A percentile compares a stretch with the other conserved stretches of the same genome.
Evolutionary conservation across 192 early-diverging fungal genomes (phyloP).

Genomic region (Chytriomyces confervae): DNA sequence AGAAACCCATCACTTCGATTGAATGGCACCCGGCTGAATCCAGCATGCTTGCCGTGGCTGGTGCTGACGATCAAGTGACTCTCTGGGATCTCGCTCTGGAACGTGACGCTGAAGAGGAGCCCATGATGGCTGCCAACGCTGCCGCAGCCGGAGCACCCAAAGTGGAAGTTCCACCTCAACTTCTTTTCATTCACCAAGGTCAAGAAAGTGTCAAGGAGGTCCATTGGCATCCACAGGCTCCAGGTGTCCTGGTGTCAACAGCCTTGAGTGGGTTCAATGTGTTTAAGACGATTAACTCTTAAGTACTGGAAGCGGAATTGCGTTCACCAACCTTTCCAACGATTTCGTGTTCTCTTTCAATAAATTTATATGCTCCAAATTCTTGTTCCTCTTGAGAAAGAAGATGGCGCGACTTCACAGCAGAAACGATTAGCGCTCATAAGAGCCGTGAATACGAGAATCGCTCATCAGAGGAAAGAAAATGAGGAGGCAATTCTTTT

Average conservation of each 20-base stretch:
- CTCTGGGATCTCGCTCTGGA: conserved; percentile 99
- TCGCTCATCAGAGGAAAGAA: too few relatives aligned
- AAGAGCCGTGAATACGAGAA: too few relatives aligned
- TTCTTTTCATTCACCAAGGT: conserved; percentile 85
- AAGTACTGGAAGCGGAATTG: background rate
- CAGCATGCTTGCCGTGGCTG: conserved; percentile 86
- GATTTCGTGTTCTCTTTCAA: too few relatives aligned
- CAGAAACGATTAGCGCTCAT: too few relatives aligned
- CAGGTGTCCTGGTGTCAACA: conserved; percentile 89
- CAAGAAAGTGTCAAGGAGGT: conserved; percentile 94
- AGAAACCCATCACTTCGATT: conserved; percentile 88
- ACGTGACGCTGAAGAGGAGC: conserved; percentile 88
- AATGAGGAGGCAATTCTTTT: too few relatives aligned
- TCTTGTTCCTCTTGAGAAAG: too few relatives aligned
- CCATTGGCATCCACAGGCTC: conserved; percentile 94
- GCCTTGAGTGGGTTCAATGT: conserved; percentile 91
- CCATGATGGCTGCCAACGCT: conserved; percentile 43
- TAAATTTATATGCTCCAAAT: too few relatives aligned
- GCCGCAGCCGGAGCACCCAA: conserved; percentile 56
- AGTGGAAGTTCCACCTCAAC: conserved; percentile 88
- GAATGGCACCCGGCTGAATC: conserved; percentile 96
- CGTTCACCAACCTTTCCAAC: too few relatives aligned
- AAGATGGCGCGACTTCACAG: too few relatives aligned
- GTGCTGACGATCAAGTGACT: conserved; percentile 95
- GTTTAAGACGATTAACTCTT: conserved; percentile 91